Conservation (phyloP, 805 yeast species). For the Saturnispora kantuleensis region DNA sequence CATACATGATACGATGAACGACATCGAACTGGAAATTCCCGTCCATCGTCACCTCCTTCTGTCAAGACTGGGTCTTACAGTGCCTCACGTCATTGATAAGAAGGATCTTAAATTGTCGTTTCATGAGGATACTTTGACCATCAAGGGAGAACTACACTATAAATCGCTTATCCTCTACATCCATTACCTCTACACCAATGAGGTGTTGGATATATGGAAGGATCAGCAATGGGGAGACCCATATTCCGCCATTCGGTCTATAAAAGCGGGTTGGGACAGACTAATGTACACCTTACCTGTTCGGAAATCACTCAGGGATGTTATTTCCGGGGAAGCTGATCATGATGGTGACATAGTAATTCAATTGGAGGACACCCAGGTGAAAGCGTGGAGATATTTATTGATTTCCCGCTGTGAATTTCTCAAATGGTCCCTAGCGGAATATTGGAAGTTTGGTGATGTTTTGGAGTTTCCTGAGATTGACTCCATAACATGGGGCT, state of each 20-base stretch:
- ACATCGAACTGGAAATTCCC: slow-evolving; percentile 5
- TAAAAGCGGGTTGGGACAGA: slow-evolving; percentile 10
- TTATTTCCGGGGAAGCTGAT: neutral
- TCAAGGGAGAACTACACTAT: slow-evolving; percentile 19
- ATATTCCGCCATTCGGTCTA: neutral
- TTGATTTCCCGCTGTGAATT: slow-evolving; percentile 49
- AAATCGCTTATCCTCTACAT: slow-evolving; percentile 31
- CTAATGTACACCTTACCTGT: slow-evolving; percentile 9
- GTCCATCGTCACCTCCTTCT: slow-evolving; percentile 10
- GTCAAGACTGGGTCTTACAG: slow-evolving; percentile 6
- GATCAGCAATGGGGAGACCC: slow-evolving; percentile 6
- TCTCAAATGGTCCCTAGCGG: slow-evolving; percentile 49
- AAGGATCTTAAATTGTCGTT: slow-evolving; percentile 11
- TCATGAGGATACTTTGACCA: neutral
- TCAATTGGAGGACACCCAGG: slow-evolving; percentile 36
- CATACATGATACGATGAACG: neutral
- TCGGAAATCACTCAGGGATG: neutral
- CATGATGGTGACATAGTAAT: slow-evolving; percentile 34
- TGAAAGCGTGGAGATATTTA: slow-evolving; percentile 40
- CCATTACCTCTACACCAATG: slow-evolving; percentile 43
- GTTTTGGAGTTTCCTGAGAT: slow-evolving; percentile 32
- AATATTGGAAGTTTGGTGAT: slow-evolving; percentile 36
- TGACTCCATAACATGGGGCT: slow-evolving; percentile 31
- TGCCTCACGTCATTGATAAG: slow-evolving; percentile 7
- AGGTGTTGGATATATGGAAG: slow-evolving; percentile 37